Base-by-base conservation (phyloP, 768 basidiomycete species). In the Hygrocybe punicea region DNA sequence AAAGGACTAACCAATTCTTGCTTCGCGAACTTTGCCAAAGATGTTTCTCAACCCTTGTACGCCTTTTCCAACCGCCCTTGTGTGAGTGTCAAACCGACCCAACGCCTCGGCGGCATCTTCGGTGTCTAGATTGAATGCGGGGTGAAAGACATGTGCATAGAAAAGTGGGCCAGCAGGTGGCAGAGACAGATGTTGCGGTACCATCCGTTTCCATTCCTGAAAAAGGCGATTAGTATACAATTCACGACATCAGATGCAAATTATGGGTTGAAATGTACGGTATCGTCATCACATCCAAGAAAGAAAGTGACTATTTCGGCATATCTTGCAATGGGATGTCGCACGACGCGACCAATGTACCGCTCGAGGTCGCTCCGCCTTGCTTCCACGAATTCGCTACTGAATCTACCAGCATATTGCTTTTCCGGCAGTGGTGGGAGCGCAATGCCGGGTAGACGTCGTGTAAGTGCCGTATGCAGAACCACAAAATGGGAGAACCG, bases 401-500 rank as follows among this genome's bases (percentile, higher is more conserved):
- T 88, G 68, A 93, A 93, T 8, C 90, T 77, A 2, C 89, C 89
- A 1, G 89, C 78, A 60, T 93, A 91, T 61, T 89, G 87, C 65
- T 93, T 93, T 67, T 91, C 90, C 0, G 92, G 92, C 7, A 94
- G 77, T 0, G 89, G 87, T 0, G 92, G 91, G 2, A 94, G 76
- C 3, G 84, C 84, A 25, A 93, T 82, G 0, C 88, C 88, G 6
- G 89, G 89, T 3, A 92, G 80, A 7, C 85, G 78, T 21, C 84
- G 76, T 17, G 79, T 76, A 48, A 95, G 72, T 8, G 86, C 83
- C 2, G 86, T 84, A 61, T 92, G 87, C 29, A 95, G 77, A 50
- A 85, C 78, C 24, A 86, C 83, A 63, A 95, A 95, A 57, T 93
- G 88, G 3, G 91, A 91, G 73, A 89, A 95, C 6, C 92, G 85